Base-by-base conservation (phyloP, 2,329 filamentous ascomycete genomes). In the Arachnopeziza araneosa region DNA sequence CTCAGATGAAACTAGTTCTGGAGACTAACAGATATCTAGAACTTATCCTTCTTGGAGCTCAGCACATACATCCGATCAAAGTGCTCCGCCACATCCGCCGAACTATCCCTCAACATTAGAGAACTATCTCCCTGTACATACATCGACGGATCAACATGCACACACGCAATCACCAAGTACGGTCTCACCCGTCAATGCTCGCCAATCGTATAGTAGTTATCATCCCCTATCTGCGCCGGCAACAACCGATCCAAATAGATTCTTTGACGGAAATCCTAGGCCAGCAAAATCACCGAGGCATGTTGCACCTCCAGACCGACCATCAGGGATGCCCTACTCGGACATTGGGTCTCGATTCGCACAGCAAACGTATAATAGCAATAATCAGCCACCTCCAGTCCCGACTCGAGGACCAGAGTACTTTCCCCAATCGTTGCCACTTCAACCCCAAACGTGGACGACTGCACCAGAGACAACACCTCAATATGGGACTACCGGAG, bases 251-350 rank as follows among this genome's bases (percentile, higher is more conserved):
- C 63, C 64, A 19, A 60, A 67, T 22, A 62, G 66, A 9, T 71
- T 68, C 54, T 59, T 70, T 17, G 69, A 72, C 57, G 68, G 59
- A 50, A 72, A 73, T 53, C 70, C 70, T 8, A 62, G 71, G 17
- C 70, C 70, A 19, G 49, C 68, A 17, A 73, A 72, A 54, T 72
- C 70, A 6, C 71, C 71, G 44, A 62, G 71, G 10, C 70, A 72
- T 60, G 60, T 64, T 49, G 68, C 60, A 19, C 67, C 69, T 19
- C 63, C 67, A 10, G 67, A 70, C 12, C 44, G 67, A 14, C 64
- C 65, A 12, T 56, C 67, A 1, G 63, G 58, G 10, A 54, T 61
- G 14, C 58, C 65, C 6, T 67, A 67, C 57, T 32, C 63, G 19
- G 67, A 70, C 1, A 69, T 67, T 23, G 54, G 59, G 12, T 60